Evolutionary conservation across 305 asterid species (phyloP), one percentile per base, ranked within the genome.

Genomic region (Rubia balearica): DNA sequence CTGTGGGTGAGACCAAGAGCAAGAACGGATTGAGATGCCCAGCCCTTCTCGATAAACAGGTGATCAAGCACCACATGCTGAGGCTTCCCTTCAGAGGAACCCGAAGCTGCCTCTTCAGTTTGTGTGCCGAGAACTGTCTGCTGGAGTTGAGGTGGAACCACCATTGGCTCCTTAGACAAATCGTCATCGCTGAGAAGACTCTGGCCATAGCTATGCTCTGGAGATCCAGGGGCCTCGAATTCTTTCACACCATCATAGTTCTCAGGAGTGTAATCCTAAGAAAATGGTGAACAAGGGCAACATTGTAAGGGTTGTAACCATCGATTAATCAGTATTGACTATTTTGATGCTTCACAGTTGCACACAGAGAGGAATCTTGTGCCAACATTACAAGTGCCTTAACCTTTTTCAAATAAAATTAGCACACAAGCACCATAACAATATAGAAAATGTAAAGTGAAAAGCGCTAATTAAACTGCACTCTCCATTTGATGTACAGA

Each of bases 51-150:
- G 78, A 84, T 73, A 67, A 90, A 90, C 5, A 92, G 81, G 86
- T 92, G 98, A 84, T 90, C 89, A 73, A 92, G 95, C 80, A 90
- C 91, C 71, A 89, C 97, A 43, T 92, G 96, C 71, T 84, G 86
- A 60, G 96, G 98, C 74, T 75, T 86, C 19, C 82, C 70, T 14
- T 82, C 74, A 57, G 86, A 72, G 70, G 76, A 27, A 74, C 43
- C n/a, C 5, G 67, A 36, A 30, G 82, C 70, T 2, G 73, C 51
- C 61, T 80, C 87, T 22, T 80, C 83, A 76, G 68, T 75, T 64
- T 87, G 88, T 16, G 82, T 61, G 67, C 75, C 85, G 21, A 81
- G 85, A 76, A 71, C 85, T 22, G 86, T 69, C 59, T 83, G 74
- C 69, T 88, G 84, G 74, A 92, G 96, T 65, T 92, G 98, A 19